Evolutionary conservation across 768 basidiomycete species (phyloP).

Genomic region (Termitomyces sp.): DNA sequence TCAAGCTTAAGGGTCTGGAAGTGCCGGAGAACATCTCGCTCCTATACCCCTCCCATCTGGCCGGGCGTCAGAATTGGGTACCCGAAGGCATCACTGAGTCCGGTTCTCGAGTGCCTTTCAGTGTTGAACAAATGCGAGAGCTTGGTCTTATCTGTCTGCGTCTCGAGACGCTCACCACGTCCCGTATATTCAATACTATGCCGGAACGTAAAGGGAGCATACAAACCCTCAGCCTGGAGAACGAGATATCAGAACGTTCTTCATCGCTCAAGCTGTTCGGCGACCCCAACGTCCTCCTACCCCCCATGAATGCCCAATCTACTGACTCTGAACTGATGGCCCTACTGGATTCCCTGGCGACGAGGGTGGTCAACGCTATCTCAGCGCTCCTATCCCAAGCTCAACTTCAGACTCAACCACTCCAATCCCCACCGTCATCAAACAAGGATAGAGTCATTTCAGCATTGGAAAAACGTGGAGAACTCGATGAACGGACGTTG

Average conservation of each 20-base stretch:
- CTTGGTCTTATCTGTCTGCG: slow-evolving; percentile 73
- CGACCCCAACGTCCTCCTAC: slow-evolving; percentile 62
- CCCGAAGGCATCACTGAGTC: slow-evolving; percentile 30
- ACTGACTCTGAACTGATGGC: slow-evolving; percentile 69
- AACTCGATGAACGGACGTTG: slow-evolving; percentile 47
- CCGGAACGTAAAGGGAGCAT: slow-evolving; percentile 44
- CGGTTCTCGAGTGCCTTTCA: slow-evolving; percentile 58
- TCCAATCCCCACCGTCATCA: slow-evolving; percentile 10
- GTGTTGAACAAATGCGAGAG: slow-evolving; percentile 69
- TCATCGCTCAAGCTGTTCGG: slow-evolving; percentile 43
- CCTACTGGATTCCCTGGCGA: slow-evolving; percentile 72
- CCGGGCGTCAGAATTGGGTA: slow-evolving; percentile 57
- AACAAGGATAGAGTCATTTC: slow-evolving; percentile 29
- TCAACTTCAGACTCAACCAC: slow-evolving; percentile 6
- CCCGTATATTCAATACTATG: slow-evolving; percentile 51
- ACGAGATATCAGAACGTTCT: slow-evolving; percentile 22
- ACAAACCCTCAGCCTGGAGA: slow-evolving; percentile 27
- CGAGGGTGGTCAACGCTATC: slow-evolving; percentile 74
- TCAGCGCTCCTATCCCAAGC: slow-evolving; percentile 19
- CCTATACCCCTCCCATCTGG: slow-evolving; percentile 74
- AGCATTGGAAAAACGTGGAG: slow-evolving; percentile 31
- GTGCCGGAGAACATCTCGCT: slow-evolving; percentile 83
- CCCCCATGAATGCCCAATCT: slow-evolving; percentile 64
- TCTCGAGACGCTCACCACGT: slow-evolving; percentile 70
- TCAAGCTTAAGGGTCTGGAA: slow-evolving; percentile 93